Percentiles rank a stretch among this genome's conserved stretches.
Conservation (phyloP, 2,329 filamentous ascomycete genomes). For the Drechslerella stenobrocha region DNA sequence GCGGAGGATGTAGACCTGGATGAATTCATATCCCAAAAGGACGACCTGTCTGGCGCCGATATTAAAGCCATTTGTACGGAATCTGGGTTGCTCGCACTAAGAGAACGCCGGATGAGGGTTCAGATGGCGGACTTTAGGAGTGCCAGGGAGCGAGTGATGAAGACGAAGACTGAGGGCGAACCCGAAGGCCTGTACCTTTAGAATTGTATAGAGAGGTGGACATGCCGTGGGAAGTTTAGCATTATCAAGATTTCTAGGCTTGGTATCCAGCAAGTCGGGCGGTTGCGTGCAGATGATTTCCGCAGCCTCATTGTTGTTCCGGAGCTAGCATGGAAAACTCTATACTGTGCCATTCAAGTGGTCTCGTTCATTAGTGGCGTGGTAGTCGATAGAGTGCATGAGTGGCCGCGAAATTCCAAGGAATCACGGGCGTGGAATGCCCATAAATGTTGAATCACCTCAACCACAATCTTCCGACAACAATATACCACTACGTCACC, state of each 20-base stretch:
- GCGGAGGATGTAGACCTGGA: conserved; percentile 97
- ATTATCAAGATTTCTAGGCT: conserved; percentile 3
- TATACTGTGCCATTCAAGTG: too few relatives aligned
- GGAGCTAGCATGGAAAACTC: too few relatives aligned
- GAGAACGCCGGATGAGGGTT: conserved; percentile 94
- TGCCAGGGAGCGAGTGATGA: conserved; percentile 89
- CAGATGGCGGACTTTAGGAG: conserved; percentile 98
- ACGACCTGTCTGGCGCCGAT: conserved; percentile 93
- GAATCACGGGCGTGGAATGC: too few relatives aligned
- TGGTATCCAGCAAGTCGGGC: background rate
- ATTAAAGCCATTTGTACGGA: conserved; percentile 99
- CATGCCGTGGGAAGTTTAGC: background rate
- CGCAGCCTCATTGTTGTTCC: too few relatives aligned
- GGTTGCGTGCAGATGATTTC: too few relatives aligned
- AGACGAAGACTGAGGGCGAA: conserved; percentile 98
- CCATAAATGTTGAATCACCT: too few relatives aligned
- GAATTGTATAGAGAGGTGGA: conserved; percentile 13
- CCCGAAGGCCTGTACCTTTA: conserved; percentile 99
- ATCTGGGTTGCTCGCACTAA: conserved; percentile 87
- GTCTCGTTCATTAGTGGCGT: too few relatives aligned
- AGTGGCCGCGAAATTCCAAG: too few relatives aligned
- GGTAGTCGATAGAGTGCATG: too few relatives aligned
- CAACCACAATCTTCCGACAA: background rate
- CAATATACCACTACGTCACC: conserved; percentile 2
- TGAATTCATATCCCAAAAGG: conserved; percentile 98